Evolutionary conservation across 176 grass and related monocot genomes (phyloP).

Genomic region (Oryza punctata): DNA sequence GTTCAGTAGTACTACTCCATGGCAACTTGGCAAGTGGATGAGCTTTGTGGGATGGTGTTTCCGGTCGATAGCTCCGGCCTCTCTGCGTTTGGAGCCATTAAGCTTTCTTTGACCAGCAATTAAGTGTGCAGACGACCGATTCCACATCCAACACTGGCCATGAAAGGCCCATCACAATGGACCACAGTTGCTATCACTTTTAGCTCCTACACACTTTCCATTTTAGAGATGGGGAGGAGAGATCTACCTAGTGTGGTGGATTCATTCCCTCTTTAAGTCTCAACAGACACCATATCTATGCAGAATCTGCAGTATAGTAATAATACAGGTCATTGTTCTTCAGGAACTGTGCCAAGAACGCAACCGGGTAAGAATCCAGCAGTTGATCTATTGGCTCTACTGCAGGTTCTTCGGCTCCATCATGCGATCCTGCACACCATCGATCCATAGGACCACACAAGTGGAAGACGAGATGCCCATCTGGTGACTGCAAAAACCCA

Average conservation of each 20-base stretch:
- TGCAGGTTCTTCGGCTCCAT: constrained; percentile 26
- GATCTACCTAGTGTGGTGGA: not conserved
- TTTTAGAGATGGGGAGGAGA: not conserved
- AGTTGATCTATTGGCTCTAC: constrained; percentile 5
- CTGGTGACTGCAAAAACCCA: constrained; percentile 2
- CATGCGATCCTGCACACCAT: not conserved
- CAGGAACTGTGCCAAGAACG: not conserved
- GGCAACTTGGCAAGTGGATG: not conserved
- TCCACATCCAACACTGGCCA: constrained; percentile 33
- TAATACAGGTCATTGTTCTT: constrained; percentile 10
- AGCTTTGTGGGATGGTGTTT: not conserved
- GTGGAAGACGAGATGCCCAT: constrained; percentile 46
- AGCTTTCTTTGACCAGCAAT: constrained; percentile 30
- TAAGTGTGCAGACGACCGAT: constrained; percentile 11
- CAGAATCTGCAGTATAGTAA: constrained; percentile 7
- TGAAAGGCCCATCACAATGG: not conserved
- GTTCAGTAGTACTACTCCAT: not conserved
- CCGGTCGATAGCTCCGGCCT: not conserved
- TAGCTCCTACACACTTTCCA: constrained; percentile 13
- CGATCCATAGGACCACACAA: constrained; percentile 43
- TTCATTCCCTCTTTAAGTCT: not conserved
- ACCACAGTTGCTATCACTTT: constrained; percentile 15
- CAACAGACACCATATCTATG: not conserved
- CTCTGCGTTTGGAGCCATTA: not conserved
- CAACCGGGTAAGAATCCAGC: constrained; percentile 11